Evolutionary conservation across 2,329 filamentous ascomycete genomes (phyloP).

Genomic region (Colletotrichum liriopes): DNA sequence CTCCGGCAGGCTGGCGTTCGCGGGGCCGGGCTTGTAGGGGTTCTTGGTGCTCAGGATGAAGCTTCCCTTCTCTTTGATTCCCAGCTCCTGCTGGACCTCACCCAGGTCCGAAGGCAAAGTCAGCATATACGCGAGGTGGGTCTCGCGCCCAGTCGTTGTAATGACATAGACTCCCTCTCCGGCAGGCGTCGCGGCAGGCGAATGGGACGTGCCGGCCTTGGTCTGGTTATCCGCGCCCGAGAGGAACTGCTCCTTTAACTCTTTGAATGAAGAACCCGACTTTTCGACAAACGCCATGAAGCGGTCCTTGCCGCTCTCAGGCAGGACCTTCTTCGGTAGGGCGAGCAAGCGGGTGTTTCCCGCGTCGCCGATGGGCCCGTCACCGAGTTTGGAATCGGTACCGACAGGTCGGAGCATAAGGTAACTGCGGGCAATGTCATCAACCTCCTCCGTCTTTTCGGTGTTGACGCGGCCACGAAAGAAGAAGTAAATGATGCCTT

Average conservation of each 20-base stretch:
- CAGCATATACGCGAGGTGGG: constrained; percentile 84
- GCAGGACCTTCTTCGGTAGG: constrained; percentile 88
- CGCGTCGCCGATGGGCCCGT: constrained; percentile 62
- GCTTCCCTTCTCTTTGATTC: constrained; percentile 79
- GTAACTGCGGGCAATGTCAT: constrained; percentile 84
- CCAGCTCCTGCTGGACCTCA: constrained; percentile 82
- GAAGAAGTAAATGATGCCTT: constrained; percentile 94
- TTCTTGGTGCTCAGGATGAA: constrained; percentile 88
- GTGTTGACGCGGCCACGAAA: constrained; percentile 83
- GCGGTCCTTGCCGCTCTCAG: constrained; percentile 76
- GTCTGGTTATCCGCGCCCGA: constrained; percentile 79
- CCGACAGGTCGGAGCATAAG: constrained; percentile 84
- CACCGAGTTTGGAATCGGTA: constrained; percentile 76
- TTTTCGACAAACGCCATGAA: constrained; percentile 92
- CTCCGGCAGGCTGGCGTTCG: constrained; percentile 74
- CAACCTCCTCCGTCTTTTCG: constrained; percentile 77
- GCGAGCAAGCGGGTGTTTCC: constrained; percentile 81
- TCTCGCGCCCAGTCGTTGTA: constrained; percentile 78
- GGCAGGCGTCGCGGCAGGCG: constrained; percentile 80
- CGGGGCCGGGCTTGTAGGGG: constrained; percentile 77
- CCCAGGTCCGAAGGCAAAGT: constrained; percentile 80
- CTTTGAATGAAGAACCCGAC: constrained; percentile 73
- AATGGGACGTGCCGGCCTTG: constrained; percentile 81
- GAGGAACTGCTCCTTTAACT: constrained; percentile 82
- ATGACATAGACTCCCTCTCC: constrained; percentile 91